Percentiles rank a stretch among this genome's conserved stretches.
These are phyloP conservation scores for Henckelia pumila DNA, from an alignment of 257 asterid species.

Conservation along the genomic window DNA sequence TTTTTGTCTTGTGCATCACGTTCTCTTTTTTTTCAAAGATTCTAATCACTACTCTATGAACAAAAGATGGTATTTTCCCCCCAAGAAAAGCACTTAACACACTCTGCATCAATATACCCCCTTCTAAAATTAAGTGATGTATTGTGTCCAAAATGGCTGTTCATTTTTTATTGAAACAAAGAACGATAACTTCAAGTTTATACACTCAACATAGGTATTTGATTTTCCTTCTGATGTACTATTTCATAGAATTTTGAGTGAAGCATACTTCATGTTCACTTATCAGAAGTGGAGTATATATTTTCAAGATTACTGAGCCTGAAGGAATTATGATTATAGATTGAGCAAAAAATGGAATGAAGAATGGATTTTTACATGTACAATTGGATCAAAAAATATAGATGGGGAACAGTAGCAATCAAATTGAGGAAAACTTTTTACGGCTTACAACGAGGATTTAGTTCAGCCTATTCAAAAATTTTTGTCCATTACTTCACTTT, in stretches of 20 bases:
- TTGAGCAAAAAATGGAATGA: not conserved
- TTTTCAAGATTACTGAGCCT: not conserved
- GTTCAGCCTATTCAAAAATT: not conserved
- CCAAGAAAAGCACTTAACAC: too few species aligned
- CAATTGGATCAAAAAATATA: not conserved
- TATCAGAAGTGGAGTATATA: slow-evolving; percentile 1
- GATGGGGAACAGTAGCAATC: not conserved
- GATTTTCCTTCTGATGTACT: slow-evolving; percentile 5
- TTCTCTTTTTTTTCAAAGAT: not conserved
- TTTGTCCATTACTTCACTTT: not conserved
- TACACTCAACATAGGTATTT: not conserved
- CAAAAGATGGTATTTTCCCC: too few species aligned
- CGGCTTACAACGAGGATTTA: too few species aligned
- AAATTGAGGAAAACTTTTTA: too few species aligned
- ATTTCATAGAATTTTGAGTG: not conserved
- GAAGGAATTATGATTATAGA: not conserved
- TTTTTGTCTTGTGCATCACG: not conserved
- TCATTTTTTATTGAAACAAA: not conserved
- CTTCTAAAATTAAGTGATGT: too few species aligned
- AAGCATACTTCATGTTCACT: slow-evolving; percentile 3
- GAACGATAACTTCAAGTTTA: not conserved
- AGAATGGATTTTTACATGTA: not conserved
- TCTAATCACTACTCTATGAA: not conserved
- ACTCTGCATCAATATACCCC: too few species aligned
- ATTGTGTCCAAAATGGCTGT: not conserved